phyloP scores from a whole-genome alignment of 495 filamentous ascomycete genomes.

The Parathielavia hyrcaniae region DNA sequence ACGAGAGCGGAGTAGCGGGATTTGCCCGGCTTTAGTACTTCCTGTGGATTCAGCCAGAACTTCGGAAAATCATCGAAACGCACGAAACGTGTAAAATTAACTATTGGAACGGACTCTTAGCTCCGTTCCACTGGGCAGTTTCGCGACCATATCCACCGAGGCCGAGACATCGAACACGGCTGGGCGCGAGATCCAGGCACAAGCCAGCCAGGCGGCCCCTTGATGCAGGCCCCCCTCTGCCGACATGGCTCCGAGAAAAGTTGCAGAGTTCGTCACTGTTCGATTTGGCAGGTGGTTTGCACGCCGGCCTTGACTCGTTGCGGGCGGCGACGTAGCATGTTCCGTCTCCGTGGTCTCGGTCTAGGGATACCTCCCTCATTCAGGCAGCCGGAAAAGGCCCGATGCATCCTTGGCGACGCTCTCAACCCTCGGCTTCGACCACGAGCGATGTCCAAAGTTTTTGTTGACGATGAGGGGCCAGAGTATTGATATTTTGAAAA shows the following conservation, averaged over 20 bases:
- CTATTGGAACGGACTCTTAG: background rate
- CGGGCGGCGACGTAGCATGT: slow-evolving; percentile 31
- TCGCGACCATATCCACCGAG: background rate
- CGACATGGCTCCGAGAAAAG: slow-evolving; percentile 13
- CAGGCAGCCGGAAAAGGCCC: slow-evolving; percentile 6
- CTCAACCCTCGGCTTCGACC: background rate
- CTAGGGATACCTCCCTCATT: background rate
- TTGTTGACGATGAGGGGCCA: background rate
- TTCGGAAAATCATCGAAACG: background rate
- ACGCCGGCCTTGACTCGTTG: slow-evolving; percentile 28
- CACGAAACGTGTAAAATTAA: too few relatives aligned
- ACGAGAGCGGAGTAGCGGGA: slow-evolving; percentile 9
- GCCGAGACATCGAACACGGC: background rate
- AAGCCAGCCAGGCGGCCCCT: background rate
- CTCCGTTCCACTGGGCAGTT: background rate
- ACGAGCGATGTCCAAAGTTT: background rate
- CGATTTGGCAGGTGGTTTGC: slow-evolving; percentile 28
- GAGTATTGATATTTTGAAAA: background rate
- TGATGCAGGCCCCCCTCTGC: slow-evolving; percentile 10
- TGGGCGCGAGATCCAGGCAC: background rate
- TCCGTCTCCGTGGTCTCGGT: slow-evolving; percentile 10
- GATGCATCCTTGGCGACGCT: slow-evolving; percentile 6
- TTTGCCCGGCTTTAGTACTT: slow-evolving; percentile 25
- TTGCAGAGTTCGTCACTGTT: slow-evolving; percentile 20
- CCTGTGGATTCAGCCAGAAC: slow-evolving; percentile 24